Base-by-base conservation (phyloP, 371 early-diverging fungal species). In the Mortierella sp. region DNA sequence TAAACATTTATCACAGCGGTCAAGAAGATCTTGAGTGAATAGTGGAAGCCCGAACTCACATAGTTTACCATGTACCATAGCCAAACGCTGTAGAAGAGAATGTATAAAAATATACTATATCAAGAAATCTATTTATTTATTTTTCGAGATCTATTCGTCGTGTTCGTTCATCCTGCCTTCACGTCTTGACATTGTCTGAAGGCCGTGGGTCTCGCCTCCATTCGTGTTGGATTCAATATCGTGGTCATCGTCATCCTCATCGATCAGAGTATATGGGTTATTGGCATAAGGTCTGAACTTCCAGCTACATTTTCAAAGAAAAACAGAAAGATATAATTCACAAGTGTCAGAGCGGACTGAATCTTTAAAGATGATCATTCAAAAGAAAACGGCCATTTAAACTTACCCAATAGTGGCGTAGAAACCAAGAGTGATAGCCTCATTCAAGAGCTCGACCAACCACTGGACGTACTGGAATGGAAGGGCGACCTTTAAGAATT, bases 391-490 rank as follows among this genome's bases (percentile, higher is more conserved):
- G 10, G 36, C 21, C 21, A 6, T 10, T 9, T 8, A n/a, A 43
- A 58, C 69, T 65, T 86, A 85, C 76, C 89, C 88, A 53, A 90
- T 86, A 48, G 84, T 87, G 32, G 83, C 65, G 62, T 88, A 90
- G 66, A 88, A 90, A 1, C 83, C 76, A 4, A 88, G 69, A 52
- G 88, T 90, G 43, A 87, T 86, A 21, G 65, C 73, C 63, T 90
- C 90, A 36, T 85, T 84, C 62, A 88, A 70, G 15, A 86, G 81
- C 75, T 88, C 88, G 16, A 88, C 88, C 57, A 87, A 40, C 90
- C 90, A 90, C 5, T 70, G 84, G 9, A 88, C 86, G 70, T 88
- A 90, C 24, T 76, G 87, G 62, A 82, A 90, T 0, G 90, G 88
- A 4, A 90, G 75, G 0, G 85, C 82, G 15, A 85, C 87, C 76